Evolutionary conservation across 139 green algal species (phyloP).

Genomic region (Coelastrella sp.): DNA sequence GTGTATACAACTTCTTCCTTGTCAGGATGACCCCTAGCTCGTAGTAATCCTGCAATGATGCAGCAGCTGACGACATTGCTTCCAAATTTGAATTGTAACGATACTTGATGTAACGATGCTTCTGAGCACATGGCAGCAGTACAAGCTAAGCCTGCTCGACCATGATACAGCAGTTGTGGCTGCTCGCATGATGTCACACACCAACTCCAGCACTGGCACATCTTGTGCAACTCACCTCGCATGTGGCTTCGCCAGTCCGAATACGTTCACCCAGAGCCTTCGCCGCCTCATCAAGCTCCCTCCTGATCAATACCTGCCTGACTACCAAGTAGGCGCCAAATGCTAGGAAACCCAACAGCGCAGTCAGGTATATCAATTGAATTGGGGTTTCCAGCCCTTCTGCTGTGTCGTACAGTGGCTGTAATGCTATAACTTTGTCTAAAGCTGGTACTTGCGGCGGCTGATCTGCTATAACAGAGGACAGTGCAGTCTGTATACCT

Average conservation of each 20-base stretch:
- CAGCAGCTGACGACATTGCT: neutral
- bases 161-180: too few species aligned
- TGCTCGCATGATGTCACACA: too few species aligned
- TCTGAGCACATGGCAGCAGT: too few species aligned
- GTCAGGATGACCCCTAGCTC: slow-evolving; percentile 97
- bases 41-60: slow-evolving; percentile 91
- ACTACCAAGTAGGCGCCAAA: slow-evolving; percentile 94
- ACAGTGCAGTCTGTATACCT: slow-evolving; percentile 2
- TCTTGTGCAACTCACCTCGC: slow-evolving; percentile 78
- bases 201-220: too few species aligned
- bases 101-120: too few species aligned
- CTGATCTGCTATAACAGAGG: neutral
- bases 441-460: neutral
- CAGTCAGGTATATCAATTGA: slow-evolving; percentile 92
- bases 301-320: slow-evolving; percentile 92
- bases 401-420: slow-evolving; percentile 44
- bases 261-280: slow-evolving; percentile 97
- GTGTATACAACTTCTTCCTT: slow-evolving; percentile 97
- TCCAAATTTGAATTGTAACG: too few species aligned
- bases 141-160: too few species aligned
- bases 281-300: slow-evolving; percentile 95
- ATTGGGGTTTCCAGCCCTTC: slow-evolving; percentile 91
- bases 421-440: neutral
- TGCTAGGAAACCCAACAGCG: slow-evolving; percentile 90
- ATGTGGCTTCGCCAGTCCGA: slow-evolving; percentile 82